Conservation (phyloP, 1,284 basidiomycete species). For the Puccinia horiana region DNA sequence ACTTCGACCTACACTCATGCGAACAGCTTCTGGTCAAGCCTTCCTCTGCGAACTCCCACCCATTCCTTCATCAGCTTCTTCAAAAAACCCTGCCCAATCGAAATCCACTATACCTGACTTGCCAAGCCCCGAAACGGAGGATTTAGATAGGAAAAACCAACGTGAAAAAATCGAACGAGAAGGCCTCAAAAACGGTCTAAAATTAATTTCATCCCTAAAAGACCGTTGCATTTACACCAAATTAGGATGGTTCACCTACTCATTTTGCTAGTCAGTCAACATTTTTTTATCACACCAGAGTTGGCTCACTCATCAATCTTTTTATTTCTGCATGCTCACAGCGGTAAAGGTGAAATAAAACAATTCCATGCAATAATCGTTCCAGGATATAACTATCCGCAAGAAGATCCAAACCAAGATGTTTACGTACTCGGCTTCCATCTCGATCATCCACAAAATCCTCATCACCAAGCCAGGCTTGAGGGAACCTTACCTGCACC, state of each 20-base stretch:
- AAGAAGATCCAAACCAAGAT: constrained; percentile 54
- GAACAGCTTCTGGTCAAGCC: constrained; percentile 37
- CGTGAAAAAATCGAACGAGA: constrained; percentile 22
- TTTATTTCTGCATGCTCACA: neutral
- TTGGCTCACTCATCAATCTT: neutral
- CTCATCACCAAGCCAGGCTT: constrained; percentile 48
- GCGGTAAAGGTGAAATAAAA: constrained; percentile 53
- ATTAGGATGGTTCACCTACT: constrained; percentile 86
- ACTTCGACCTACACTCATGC: constrained; percentile 22
- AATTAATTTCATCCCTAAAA: constrained; percentile 60
- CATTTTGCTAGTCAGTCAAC: constrained; percentile 67
- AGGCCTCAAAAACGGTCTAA: constrained; percentile 56
- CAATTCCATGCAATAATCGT: constrained; percentile 56
- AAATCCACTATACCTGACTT: neutral
- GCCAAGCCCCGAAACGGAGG: neutral
- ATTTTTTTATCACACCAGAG: neutral
- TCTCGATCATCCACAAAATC: constrained; percentile 39
- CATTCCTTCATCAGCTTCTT: neutral
- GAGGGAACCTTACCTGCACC: constrained; percentile 34
- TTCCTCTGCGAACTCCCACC: constrained; percentile 40
- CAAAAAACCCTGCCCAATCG: neutral
- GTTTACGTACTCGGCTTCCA: constrained; percentile 54
- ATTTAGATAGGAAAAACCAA: constrained; percentile 14
- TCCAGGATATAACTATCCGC: constrained; percentile 51
- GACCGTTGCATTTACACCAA: constrained; percentile 60